Evolutionary conservation across 2,329 filamentous ascomycete genomes (phyloP).

Genomic region (Phaeosphaeria sp.): DNA sequence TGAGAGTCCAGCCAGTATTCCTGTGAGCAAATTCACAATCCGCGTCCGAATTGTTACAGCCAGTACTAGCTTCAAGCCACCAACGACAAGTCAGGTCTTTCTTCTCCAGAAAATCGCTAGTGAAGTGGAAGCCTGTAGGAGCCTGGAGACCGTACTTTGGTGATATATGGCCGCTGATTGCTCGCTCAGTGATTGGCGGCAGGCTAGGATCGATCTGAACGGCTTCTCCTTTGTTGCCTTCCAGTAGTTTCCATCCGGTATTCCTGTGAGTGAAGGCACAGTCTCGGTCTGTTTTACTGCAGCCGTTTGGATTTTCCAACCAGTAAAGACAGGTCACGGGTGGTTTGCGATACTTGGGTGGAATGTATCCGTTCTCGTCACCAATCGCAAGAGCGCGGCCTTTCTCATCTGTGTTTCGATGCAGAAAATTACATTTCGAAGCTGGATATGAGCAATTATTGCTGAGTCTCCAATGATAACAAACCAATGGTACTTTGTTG

Average conservation of each 20-base stretch:
- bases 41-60: slow-evolving; percentile 20
- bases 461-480: slow-evolving; percentile 35
- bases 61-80: slow-evolving; percentile 16
- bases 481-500: slow-evolving; percentile 38
- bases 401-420: slow-evolving; percentile 27
- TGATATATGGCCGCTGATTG: neutral
- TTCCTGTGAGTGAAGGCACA: slow-evolving; percentile 39
- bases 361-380: slow-evolving; percentile 22
- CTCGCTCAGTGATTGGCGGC: neutral
- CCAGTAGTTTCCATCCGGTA: slow-evolving; percentile 23
- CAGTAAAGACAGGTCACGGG: slow-evolving; percentile 39
- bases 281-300: slow-evolving; percentile 23
- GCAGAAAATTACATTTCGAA: slow-evolving; percentile 34
- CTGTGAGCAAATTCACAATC: slow-evolving; percentile 31
- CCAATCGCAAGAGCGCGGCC: slow-evolving; percentile 23
- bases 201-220: neutral
- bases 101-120: neutral
- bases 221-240: neutral
- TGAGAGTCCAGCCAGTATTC: slow-evolving; percentile 29
- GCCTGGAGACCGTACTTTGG: neutral
- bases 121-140: neutral
- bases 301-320: slow-evolving; percentile 23
- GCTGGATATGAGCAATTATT: slow-evolving; percentile 23
- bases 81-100: slow-evolving; percentile 19
- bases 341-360: slow-evolving; percentile 32